Conservation (phyloP, 371 early-diverging fungal species). For the Lichtheimia ramosa region DNA sequence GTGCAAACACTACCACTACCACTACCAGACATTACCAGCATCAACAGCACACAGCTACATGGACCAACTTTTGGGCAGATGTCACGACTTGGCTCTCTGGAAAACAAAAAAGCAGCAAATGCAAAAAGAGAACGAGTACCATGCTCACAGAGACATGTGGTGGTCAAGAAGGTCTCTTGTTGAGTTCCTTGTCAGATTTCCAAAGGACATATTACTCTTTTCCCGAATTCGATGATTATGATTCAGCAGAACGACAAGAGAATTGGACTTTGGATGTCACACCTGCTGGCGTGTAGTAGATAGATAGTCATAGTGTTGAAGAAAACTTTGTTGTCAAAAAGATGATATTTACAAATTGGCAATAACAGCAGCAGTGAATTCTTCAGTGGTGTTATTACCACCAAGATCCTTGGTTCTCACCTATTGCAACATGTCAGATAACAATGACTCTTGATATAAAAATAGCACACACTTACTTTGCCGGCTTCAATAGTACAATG, state of each 20-base stretch:
- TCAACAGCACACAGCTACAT: neutral
- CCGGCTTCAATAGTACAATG: slow-evolving; percentile 70
- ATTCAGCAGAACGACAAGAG: neutral
- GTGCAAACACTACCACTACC: too few relatives aligned
- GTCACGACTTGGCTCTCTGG: slow-evolving; percentile 6
- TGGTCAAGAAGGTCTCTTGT: neutral
- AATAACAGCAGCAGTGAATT: slow-evolving; percentile 86
- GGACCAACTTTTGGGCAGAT: slow-evolving; percentile 3
- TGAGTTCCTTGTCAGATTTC: slow-evolving; percentile 8
- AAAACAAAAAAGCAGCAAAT: neutral
- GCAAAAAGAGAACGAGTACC: neutral
- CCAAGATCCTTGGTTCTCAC: slow-evolving; percentile 42
- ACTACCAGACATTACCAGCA: neutral
- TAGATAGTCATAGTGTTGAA: neutral
- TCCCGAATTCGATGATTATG: slow-evolving; percentile 13
- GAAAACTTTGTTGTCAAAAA: neutral
- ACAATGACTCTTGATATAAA: neutral
- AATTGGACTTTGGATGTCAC: neutral
- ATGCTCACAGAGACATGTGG: neutral
- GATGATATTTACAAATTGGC: slow-evolving; percentile 50
- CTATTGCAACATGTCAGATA: neutral
- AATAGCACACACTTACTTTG: slow-evolving; percentile 29
- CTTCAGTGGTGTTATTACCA: slow-evolving; percentile 70
- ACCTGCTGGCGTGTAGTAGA: too few relatives aligned
- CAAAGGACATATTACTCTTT: slow-evolving; percentile 10